Evolutionary conservation across 2,329 filamentous ascomycete genomes (phyloP), one percentile per base, ranked within the genome.

Genomic region (Rhynchosporium graminicola): DNA sequence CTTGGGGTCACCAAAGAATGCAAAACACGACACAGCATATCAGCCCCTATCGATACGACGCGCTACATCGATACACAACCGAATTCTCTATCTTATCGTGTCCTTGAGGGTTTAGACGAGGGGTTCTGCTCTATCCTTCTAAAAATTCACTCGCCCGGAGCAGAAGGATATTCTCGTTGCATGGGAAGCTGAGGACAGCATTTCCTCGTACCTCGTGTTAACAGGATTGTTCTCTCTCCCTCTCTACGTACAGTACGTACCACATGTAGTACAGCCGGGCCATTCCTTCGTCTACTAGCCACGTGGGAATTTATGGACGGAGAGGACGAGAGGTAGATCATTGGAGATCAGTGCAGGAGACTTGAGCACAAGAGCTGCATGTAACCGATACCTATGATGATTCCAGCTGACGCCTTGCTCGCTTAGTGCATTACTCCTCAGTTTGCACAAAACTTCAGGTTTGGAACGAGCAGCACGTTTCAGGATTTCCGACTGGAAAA

Each of bases 341-440:
- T 45, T 57, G 28, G 40, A 57, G 54, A 57, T 46, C 54, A 33
- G 38, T 43, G 38, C 36, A 52, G 42, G 46, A 43, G 12, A 28
- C 13, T 4, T 13, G 36, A 5, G 43, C 28, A 59, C 36, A 52
- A 36, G 57, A 45, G 31, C 47, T 51, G 57, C 57, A 45, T 20
- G 31, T 43, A 52, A 7, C 36, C 57, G 48, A 31, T 20, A 20
- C 20, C 20, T 29, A 28, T 29, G 54, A 28, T 28, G 31, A 52
- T 45, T 43, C 33, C 15, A 52, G 57, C 57, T 59, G 57, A 59
- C 57, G 33, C 26, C 26, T 59, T 12, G 26, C 52, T 42, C 38
- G 47, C 47, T 47, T 36, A 52, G 54, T 20, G 31, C 26, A 40
- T 28, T 31, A 26, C n/a, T 46, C 29, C 40, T 57, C 54, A 40